phyloP scores from a whole-genome alignment of 2,329 filamentous ascomycete species.

The Aspergillus sp. region DNA sequence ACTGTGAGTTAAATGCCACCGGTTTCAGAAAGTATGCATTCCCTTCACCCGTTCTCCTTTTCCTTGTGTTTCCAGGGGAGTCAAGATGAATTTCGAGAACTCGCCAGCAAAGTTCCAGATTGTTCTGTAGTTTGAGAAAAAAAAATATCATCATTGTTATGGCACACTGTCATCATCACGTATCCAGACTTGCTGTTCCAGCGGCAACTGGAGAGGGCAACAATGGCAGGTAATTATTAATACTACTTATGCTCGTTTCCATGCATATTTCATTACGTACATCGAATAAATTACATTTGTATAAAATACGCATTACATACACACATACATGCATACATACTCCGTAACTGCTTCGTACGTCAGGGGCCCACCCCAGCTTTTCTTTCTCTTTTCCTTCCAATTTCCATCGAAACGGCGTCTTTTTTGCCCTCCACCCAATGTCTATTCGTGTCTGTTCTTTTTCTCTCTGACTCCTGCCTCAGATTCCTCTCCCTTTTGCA shows the following conservation, averaged over 20 bases:
- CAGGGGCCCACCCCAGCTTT: background rate
- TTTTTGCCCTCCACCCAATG: background rate
- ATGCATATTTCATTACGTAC: background rate
- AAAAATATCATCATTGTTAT: conserved; percentile 8
- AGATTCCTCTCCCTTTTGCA: background rate
- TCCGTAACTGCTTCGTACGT: too few relatives aligned
- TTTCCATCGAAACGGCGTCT: background rate
- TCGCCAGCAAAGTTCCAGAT: background rate
- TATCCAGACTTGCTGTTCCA: too few relatives aligned
- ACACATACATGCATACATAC: conserved; percentile 4
- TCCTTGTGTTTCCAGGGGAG: background rate
- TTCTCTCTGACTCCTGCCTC: background rate
- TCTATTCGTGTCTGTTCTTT: background rate
- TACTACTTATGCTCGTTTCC: background rate
- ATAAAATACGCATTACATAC: background rate
- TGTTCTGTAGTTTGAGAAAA: conserved; percentile 4
- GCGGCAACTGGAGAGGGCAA: too few relatives aligned
- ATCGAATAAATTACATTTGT: too few relatives aligned
- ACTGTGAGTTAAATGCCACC: background rate
- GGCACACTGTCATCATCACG: conserved; percentile 14
- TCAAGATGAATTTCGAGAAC: background rate
- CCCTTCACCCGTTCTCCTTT: background rate
- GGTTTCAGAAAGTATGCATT: background rate
- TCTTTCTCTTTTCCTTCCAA: background rate
- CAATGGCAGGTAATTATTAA: too few relatives aligned